A percentile compares a stretch with the other conserved stretches of the same genome.
phyloP scores from a whole-genome alignment of 257 asterid genomes.

The Asclepias syriaca region DNA sequence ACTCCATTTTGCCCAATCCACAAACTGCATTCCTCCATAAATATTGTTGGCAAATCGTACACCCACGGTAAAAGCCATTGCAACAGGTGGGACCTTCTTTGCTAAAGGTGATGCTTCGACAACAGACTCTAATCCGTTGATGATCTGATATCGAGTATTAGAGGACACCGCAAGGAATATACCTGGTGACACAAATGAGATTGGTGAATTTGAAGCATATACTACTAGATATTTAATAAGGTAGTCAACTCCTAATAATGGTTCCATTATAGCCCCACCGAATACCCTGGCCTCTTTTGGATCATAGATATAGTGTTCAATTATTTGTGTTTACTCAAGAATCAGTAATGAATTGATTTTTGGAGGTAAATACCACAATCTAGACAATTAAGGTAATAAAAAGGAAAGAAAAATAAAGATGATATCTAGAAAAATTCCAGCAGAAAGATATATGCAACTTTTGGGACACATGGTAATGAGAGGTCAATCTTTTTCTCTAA shows the following conservation, averaged over 20 bases:
- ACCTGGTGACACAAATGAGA: constrained; percentile 33
- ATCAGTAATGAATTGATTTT: not conserved
- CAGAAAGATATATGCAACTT: not conserved
- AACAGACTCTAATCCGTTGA: constrained; percentile 74
- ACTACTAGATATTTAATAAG: not conserved
- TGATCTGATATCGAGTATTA: constrained; percentile 77
- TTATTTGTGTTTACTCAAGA: not conserved
- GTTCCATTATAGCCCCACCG: not conserved
- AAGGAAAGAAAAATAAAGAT: not conserved
- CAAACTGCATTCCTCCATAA: constrained; percentile 92
- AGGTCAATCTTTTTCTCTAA: not conserved
- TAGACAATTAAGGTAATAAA: not conserved
- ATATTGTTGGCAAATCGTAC: constrained; percentile 78
- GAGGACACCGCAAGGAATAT: constrained; percentile 83
- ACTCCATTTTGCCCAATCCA: constrained; percentile 86
- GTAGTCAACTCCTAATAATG: not conserved
- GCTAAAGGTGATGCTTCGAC: constrained; percentile 72
- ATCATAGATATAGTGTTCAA: not conserved
- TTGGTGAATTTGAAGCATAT: not conserved
- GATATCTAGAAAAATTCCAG: not conserved
- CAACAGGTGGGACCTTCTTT: constrained; percentile 64
- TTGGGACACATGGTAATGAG: not conserved
- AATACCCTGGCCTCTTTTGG: too few relatives aligned
- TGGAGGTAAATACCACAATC: not conserved
- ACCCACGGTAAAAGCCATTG: constrained; percentile 85